Percentiles rank a stretch among this genome's conserved stretches.
Conservation (phyloP, 192 early-diverging fungal genomes). For the Podila verticillata region DNA sequence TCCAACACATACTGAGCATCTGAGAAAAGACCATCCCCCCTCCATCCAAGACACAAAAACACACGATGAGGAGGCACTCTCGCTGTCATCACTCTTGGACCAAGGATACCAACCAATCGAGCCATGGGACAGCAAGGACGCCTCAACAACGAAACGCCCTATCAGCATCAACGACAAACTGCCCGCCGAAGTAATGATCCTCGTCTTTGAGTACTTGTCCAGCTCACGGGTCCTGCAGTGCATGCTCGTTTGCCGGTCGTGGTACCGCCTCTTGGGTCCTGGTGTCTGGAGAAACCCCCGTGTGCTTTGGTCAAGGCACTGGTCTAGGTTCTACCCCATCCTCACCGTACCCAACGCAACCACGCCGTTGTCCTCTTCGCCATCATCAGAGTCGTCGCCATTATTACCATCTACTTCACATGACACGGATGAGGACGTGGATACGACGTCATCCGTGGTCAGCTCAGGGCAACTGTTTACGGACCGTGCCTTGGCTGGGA, state of each 20-base stretch:
- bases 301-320: constrained; percentile 43
- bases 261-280: constrained; percentile 36
- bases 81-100: not conserved
- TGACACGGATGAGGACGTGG: not conserved
- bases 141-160: not conserved
- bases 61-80: not conserved
- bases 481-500: constrained; percentile 1
- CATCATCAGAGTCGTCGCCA: not conserved
- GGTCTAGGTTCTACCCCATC: constrained; percentile 36
- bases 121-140: too few relatives aligned
- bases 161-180: constrained; percentile 22
- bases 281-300: constrained; percentile 26
- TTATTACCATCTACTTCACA: not conserved
- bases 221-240: constrained; percentile 20
- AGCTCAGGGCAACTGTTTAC: constrained; percentile 1
- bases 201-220: constrained; percentile 17
- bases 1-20: not conserved
- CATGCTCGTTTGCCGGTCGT: constrained; percentile 33
- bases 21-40: too few relatives aligned
- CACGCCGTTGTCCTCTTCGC: not conserved
- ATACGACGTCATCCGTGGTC: not conserved
- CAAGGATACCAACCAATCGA: not conserved
- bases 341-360: not conserved
- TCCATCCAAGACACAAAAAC: too few relatives aligned
- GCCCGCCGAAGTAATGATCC: constrained; percentile 19